Base-by-base conservation (phyloP, 306 rosid species). In the Boehmeria nivea region DNA sequence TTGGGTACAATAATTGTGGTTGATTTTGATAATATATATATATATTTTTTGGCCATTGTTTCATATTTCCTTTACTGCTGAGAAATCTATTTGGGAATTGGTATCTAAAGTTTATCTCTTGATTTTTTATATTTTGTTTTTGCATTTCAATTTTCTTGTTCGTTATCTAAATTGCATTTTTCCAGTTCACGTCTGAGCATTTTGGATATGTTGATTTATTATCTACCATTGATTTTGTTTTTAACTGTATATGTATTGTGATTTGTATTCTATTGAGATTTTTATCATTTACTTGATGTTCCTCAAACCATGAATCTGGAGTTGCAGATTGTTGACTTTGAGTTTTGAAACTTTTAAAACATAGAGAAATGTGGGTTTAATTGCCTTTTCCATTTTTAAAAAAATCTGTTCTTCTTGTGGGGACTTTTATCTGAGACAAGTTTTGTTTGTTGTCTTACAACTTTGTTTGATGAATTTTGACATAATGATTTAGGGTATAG, bases 1-100 rank as follows among this genome's bases (percentile, higher is more conserved):
- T 61, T 38, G 63, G n/a, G n/a, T 12, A 20, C 27, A n/a, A 24
- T 14, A 49, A 45, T 39, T 59, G 13, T 48, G 31, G 48, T 37
- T 13, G 37, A 13, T 47, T 66, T 16, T 8, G 40, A 24, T 21
- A 4, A 9, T 16, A 5, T 34, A 8, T 31, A 31, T 48, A 7
- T 6, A 8, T 21, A 12, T 24, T 21, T 21, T 28, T 52, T 50
- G 4, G 12, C 7, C 46, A 42, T 17, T 46, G 24, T 46, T 15
- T 14, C 3, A 28, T 52, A n/a, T n/a, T n/a, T n/a, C n/a, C n/a
- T n/a, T n/a, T n/a, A n/a, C n/a, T n/a, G 16, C 6, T 39, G 48
- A 39, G 48, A 57, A 36, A 17, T 22, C 48, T 1, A 38, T 11
- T 38, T 34, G 31, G 47, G 33, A 1, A 12, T 12, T 16, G 5